Evolutionary conservation across 1,284 basidiomycete genomes (phyloP).

Genomic region (Puccinia hordei): DNA sequence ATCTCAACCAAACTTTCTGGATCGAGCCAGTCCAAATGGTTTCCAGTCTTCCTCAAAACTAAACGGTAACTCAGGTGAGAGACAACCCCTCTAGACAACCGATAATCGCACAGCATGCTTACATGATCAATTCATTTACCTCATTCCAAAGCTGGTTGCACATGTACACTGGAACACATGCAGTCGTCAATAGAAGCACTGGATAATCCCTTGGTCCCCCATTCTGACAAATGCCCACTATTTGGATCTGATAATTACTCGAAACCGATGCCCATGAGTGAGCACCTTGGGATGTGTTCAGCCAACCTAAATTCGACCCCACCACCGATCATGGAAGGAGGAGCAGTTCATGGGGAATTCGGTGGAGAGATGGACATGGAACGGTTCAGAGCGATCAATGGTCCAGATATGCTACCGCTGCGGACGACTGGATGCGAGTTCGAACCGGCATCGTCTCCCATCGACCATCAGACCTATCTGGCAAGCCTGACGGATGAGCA

Average conservation of each 20-base stretch:
- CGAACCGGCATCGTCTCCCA: conserved; percentile 3
- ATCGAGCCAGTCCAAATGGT: background rate
- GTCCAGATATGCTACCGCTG: background rate
- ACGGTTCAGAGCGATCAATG: background rate
- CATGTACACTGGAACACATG: conserved; percentile 7
- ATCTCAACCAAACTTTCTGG: background rate
- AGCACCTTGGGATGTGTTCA: conserved; percentile 1
- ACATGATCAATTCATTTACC: background rate
- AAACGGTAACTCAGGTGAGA: conserved; percentile 9
- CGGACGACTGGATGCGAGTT: background rate
- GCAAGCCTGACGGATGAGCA: conserved; percentile 37
- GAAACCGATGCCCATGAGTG: conserved; percentile 1
- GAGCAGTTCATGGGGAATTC: conserved; percentile 10
- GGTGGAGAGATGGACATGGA: conserved; percentile 5
- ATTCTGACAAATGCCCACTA: conserved; percentile 15
- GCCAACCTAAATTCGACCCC: conserved; percentile 19
- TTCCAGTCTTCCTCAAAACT: background rate
- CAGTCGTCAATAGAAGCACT: conserved; percentile 18
- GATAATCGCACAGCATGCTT: background rate
- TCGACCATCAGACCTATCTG: conserved; percentile 49
- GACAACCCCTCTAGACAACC: background rate
- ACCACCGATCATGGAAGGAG: conserved; percentile 19
- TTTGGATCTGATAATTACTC: conserved; percentile 1
- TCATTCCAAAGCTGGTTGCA: background rate
- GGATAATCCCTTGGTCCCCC: conserved; percentile 12